Evolutionary conservation across 1,284 basidiomycete genomes (phyloP).

Genomic region (Cryptococcus wingfieldii): DNA sequence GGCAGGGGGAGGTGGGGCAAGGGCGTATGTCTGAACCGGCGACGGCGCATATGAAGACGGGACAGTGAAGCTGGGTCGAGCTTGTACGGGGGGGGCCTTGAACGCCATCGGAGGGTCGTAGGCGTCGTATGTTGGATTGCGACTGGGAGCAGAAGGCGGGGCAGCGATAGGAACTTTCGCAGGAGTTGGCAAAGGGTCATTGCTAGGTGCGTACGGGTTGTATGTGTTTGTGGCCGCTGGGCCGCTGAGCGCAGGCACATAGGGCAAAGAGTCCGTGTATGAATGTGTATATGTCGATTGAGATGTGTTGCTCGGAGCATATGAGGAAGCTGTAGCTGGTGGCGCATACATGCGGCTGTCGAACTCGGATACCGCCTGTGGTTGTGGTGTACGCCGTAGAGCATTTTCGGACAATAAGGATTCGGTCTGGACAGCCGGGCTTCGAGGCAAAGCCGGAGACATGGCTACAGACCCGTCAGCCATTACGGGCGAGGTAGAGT

Average conservation of each 20-base stretch:
- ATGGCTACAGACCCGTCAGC: not conserved
- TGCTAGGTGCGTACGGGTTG: slow-evolving; percentile 14
- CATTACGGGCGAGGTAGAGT: not conserved
- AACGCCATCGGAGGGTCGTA: not conserved
- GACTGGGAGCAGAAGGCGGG: not conserved
- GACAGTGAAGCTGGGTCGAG: too few species aligned
- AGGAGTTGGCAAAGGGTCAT: not conserved
- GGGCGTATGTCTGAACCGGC: slow-evolving; percentile 9
- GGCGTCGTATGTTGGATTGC: slow-evolving; percentile 1
- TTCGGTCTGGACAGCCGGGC: slow-evolving; percentile 10
- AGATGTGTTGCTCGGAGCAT: slow-evolving; percentile 6
- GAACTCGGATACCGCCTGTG: slow-evolving; percentile 12
- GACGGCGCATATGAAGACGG: too few species aligned
- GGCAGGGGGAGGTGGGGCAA: slow-evolving; percentile 4
- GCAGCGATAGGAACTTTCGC: not conserved
- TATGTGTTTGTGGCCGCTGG: slow-evolving; percentile 27
- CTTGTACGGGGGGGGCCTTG: not conserved
- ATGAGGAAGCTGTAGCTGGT: slow-evolving; percentile 16
- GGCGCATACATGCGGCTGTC: slow-evolving; percentile 14
- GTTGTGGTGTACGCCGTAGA: slow-evolving; percentile 31
- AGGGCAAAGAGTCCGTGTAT: slow-evolving; percentile 3
- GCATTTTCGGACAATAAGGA: slow-evolving; percentile 26
- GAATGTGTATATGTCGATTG: slow-evolving; percentile 7
- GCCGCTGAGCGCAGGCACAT: slow-evolving; percentile 6
- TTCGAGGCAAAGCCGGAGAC: slow-evolving; percentile 4